These are phyloP conservation scores for Talaromyces atroroseus DNA, from an alignment of 2,329 filamentous ascomycete species.

Conservation along the genomic window DNA sequence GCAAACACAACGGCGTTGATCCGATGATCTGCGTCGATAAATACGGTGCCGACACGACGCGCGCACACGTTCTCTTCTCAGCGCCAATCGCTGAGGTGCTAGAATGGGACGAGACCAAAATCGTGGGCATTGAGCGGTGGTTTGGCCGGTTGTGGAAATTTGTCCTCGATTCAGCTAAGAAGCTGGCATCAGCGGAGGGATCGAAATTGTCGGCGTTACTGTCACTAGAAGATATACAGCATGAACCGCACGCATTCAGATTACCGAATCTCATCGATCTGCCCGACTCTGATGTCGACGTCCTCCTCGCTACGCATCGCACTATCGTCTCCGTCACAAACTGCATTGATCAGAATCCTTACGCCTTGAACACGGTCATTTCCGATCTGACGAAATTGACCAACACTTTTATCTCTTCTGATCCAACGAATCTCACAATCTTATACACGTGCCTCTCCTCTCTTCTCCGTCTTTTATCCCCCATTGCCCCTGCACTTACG, in stretches of 20 bases:
- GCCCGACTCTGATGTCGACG: conserved; percentile 32
- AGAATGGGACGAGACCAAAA: conserved; percentile 82
- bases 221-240: conserved; percentile 18
- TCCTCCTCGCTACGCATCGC: conserved; percentile 63
- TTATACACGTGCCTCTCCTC: conserved; percentile 45
- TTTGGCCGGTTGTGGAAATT: conserved; percentile 62
- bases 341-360: conserved; percentile 64
- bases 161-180: conserved; percentile 36
- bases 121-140: conserved; percentile 77
- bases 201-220: conserved; percentile 16
- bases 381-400: conserved; percentile 79
- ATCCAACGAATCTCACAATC: conserved; percentile 34
- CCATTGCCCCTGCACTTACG: conserved; percentile 71
- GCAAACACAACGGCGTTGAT: conserved; percentile 87
- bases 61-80: conserved; percentile 84
- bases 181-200: conserved; percentile 17
- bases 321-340: conserved; percentile 62
- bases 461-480: conserved; percentile 68
- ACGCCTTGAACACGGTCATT: conserved; percentile 75
- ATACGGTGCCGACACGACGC: conserved; percentile 76
- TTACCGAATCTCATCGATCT: conserved; percentile 28
- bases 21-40: conserved; percentile 65
- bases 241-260: conserved; percentile 22
- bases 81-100: conserved; percentile 78
- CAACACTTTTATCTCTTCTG: conserved; percentile 56